Percentiles rank a stretch among this genome's conserved stretches.
Evolutionary conservation across 257 asterid species (phyloP).

Genomic region (Petunia axillaris): DNA sequence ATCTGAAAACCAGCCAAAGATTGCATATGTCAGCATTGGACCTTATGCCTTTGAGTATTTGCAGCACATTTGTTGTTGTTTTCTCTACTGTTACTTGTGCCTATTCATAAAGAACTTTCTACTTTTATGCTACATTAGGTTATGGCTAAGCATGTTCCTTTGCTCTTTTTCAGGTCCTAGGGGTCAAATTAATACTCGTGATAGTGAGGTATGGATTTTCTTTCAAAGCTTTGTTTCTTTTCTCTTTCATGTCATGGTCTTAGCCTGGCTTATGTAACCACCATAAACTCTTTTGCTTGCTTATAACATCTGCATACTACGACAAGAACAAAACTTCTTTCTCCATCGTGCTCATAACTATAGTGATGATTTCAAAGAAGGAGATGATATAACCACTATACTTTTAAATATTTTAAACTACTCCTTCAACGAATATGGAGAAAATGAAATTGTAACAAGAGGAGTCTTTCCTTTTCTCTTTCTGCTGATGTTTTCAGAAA

Average conservation of each 20-base stretch:
- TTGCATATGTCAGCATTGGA: slow-evolving; percentile 16
- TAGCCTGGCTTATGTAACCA: slow-evolving; percentile 29
- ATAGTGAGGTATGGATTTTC: slow-evolving; percentile 57
- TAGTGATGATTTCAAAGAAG: slow-evolving; percentile 3
- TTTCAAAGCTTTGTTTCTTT: background rate
- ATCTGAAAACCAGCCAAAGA: background rate
- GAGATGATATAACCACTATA: background rate
- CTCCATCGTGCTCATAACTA: background rate
- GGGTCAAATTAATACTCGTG: slow-evolving; percentile 62
- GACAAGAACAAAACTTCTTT: background rate
- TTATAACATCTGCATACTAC: background rate
- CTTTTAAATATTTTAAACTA: background rate
- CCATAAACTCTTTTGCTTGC: slow-evolving; percentile 21
- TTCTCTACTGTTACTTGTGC: slow-evolving; percentile 6
- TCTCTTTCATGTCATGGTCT: background rate
- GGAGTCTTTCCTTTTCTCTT: slow-evolving; percentile 19
- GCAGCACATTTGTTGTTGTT: background rate
- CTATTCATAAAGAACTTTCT: slow-evolving; percentile 4
- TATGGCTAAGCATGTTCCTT: slow-evolving; percentile 21
- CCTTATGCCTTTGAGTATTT: background rate
- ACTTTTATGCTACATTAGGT: background rate
- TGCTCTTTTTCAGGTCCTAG: slow-evolving; percentile 62
- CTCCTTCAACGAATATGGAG: background rate
- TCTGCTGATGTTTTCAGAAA: slow-evolving; percentile 15
- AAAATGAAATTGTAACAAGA: background rate